Conservation (phyloP, 257 asterid species). For the Haberlea rhodopensis region DNA sequence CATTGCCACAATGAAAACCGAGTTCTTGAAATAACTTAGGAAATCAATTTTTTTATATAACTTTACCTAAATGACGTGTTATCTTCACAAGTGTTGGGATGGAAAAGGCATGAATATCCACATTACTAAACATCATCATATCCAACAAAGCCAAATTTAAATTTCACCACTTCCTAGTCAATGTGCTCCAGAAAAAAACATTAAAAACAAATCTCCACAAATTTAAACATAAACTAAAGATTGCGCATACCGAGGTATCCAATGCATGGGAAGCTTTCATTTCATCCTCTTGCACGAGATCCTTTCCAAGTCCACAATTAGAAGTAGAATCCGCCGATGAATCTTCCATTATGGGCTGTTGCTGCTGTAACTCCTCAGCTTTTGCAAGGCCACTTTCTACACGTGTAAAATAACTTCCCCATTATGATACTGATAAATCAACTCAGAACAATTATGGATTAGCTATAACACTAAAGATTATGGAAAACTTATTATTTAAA, state of each 20-base stretch:
- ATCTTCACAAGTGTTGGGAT: not conserved
- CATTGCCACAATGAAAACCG: constrained; percentile 18
- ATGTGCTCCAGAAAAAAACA: not conserved
- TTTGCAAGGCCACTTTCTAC: constrained; percentile 61
- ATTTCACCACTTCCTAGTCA: not conserved
- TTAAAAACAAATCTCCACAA: constrained; percentile 10
- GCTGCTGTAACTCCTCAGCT: constrained; percentile 76
- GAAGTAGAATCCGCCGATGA: constrained; percentile 52
- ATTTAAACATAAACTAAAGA: constrained; percentile 19
- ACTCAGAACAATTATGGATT: constrained; percentile 1
- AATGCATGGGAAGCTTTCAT: constrained; percentile 60
- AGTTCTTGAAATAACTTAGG: constrained; percentile 14
- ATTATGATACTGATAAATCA: constrained; percentile 12
- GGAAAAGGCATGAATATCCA: constrained; percentile 14
- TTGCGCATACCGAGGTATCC: constrained; percentile 63
- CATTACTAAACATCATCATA: constrained; percentile 2
- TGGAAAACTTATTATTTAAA: not conserved
- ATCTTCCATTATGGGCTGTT: constrained; percentile 59
- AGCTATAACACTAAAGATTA: not conserved
- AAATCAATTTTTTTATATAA: too few relatives aligned
- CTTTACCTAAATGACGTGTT: too few relatives aligned
- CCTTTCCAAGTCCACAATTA: constrained; percentile 61
- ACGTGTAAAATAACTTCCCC: constrained; percentile 7
- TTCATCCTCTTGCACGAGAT: constrained; percentile 65
- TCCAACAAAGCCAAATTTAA: constrained; percentile 1